phyloP scores from a whole-genome alignment of 768 basidiomycete genomes.

The Lentinus brumalis region DNA sequence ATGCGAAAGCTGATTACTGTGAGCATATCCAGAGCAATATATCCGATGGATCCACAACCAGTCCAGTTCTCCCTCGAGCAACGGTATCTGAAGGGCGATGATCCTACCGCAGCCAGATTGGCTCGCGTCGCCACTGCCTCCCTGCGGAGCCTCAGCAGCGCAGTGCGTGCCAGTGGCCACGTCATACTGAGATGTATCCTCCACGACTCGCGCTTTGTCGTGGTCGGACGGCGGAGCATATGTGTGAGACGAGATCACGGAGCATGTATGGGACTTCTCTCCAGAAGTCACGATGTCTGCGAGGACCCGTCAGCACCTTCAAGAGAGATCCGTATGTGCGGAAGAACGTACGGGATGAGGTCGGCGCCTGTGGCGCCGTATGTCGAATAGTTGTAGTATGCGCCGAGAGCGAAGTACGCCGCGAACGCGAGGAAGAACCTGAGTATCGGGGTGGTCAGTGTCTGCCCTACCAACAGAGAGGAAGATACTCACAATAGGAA shows the following conservation, averaged over 20 bases:
- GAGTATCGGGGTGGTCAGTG: background rate
- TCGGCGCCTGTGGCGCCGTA: conserved; percentile 85
- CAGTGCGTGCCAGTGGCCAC: background rate
- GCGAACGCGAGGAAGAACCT: conserved; percentile 67
- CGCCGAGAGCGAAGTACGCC: conserved; percentile 76
- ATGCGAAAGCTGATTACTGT: conserved; percentile 1
- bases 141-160: conserved; percentile 30
- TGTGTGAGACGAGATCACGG: conserved; percentile 72
- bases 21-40: conserved; percentile 1
- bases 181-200: conserved; percentile 76
- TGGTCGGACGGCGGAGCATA: conserved; percentile 73
- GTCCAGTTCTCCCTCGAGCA: background rate
- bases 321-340: conserved; percentile 4
- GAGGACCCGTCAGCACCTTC: conserved; percentile 3
- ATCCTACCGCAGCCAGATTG: conserved; percentile 48
- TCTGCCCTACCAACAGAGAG: background rate
- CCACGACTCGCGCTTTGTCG: conserved; percentile 64
- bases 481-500: conserved; percentile 69
- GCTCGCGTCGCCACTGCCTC: conserved; percentile 41
- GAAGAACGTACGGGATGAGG: conserved; percentile 74
- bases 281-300: conserved; percentile 89
- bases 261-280: conserved; percentile 87
- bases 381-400: conserved; percentile 86
- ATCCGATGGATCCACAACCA: background rate
- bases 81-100: background rate